A percentile compares a stretch with the other conserved stretches of the same genome.
Conservation (phyloP, 2,329 filamentous ascomycete species). For the Macroventuria anomochaeta region DNA sequence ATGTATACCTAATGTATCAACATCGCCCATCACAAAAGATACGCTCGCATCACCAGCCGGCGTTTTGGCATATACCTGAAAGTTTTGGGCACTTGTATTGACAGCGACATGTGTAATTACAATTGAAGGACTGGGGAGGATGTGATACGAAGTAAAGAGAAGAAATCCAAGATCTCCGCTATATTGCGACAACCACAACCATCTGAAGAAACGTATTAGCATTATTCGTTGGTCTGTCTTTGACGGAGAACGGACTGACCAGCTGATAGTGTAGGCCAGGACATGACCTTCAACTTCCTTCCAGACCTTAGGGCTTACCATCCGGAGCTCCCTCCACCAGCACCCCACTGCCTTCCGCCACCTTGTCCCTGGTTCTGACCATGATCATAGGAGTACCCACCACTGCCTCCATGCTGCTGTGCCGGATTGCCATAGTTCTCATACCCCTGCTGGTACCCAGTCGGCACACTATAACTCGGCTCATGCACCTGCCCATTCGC, state of each 20-base stretch:
- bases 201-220: not conserved
- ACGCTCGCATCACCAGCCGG: constrained; percentile 40
- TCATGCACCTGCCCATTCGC: constrained; percentile 41
- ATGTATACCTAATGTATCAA: constrained; percentile 43
- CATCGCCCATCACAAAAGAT: constrained; percentile 28
- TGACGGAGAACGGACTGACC: no score
- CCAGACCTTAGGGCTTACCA: constrained; percentile 24
- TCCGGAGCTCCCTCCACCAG: constrained; percentile 36
- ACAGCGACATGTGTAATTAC: constrained; percentile 21
- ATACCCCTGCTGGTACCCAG: constrained; percentile 48
- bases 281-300: not conserved
- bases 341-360: constrained; percentile 41
- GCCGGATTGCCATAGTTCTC: constrained; percentile 33
- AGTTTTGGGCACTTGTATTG: constrained; percentile 22
- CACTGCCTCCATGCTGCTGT: constrained; percentile 21
- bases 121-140: constrained; percentile 7
- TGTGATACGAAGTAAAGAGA: constrained; percentile 12
- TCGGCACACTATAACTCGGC: constrained; percentile 43
- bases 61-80: constrained; percentile 35
- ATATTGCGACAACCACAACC: constrained; percentile 2
- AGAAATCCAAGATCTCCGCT: constrained; percentile 30
- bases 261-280: not conserved
- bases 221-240: not conserved
- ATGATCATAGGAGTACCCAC: constrained; percentile 36
- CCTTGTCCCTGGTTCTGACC: constrained; percentile 23